A percentile compares a stretch with the other conserved stretches of the same genome.
These are phyloP conservation scores for Vitis vinifera DNA, from an alignment of 164 flowering plant species.

Conservation along the genomic window DNA sequence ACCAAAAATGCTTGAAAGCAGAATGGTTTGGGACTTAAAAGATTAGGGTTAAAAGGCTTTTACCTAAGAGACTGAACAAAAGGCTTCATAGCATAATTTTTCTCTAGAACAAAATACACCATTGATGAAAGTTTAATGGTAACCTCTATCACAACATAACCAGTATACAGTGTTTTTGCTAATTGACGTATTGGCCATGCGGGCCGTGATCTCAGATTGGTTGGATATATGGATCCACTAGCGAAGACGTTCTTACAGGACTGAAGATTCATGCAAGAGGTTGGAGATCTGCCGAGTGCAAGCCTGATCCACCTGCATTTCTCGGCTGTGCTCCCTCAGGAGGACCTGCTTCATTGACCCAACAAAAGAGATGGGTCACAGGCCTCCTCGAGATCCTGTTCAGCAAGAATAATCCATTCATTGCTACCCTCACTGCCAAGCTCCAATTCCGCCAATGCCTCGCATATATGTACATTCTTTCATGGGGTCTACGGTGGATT, in stretches of 20 bases:
- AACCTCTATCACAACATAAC: no score
- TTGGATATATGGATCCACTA: conserved; percentile 54
- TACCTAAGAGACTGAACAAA: no score
- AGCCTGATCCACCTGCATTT: conserved; percentile 46
- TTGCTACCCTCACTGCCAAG: conserved; percentile 20
- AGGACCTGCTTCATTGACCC: conserved; percentile 36
- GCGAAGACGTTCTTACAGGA: conserved; percentile 62
- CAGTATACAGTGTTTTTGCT: no score
- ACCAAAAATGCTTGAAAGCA: no score
- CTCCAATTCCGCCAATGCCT: conserved; percentile 48
- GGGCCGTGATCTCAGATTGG: conserved; percentile 39
- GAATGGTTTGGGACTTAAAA: no score
- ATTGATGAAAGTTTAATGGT: no score
- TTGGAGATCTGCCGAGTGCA: conserved; percentile 30
- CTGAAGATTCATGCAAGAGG: conserved; percentile 49
- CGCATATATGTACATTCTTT: conserved; percentile 23
- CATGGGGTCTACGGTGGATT: conserved; percentile 39
- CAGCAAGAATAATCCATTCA: conserved; percentile 33
- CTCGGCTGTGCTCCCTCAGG: conserved; percentile 51
- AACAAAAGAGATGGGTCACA: conserved; percentile 58
- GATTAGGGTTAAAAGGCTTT: no score
- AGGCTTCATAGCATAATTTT: no score
- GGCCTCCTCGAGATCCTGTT: conserved; percentile 56
- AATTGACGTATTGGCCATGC: no score
- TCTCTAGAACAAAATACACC: no score